phyloP scores from a whole-genome alignment of 768 basidiomycete species.

The Suillus brevipes region DNA sequence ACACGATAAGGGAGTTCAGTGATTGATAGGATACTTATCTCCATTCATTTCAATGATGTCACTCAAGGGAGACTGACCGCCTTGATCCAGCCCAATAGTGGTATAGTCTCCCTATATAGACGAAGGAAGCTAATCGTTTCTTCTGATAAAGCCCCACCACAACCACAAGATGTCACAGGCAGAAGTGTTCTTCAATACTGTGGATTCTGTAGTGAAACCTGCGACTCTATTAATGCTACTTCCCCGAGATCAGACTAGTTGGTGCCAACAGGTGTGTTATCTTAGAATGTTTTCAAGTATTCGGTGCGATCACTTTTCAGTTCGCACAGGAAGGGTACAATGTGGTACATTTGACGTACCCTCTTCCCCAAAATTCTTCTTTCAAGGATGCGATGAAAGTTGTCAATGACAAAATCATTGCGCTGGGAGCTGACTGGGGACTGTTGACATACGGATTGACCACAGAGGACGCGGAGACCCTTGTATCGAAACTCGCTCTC shows the following conservation, averaged over 20 bases:
- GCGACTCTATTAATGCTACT: conserved; percentile 33
- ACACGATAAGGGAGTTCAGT: background rate
- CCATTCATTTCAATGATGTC: background rate
- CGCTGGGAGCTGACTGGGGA: conserved; percentile 23
- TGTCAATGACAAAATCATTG: conserved; percentile 16
- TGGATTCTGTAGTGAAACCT: conserved; percentile 31
- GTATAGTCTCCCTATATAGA: background rate
- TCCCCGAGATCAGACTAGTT: conserved; percentile 31
- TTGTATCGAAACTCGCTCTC: conserved; percentile 12
- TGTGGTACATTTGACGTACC: conserved; percentile 33
- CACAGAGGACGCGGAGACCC: conserved; percentile 22
- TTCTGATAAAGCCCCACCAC: conserved; percentile 2
- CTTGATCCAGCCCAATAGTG: background rate
- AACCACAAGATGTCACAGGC: conserved; percentile 4
- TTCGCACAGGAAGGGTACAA: conserved; percentile 42
- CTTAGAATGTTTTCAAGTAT: background rate
- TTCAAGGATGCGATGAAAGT: conserved; percentile 21
- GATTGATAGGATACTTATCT: background rate
- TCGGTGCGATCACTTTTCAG: conserved; percentile 15
- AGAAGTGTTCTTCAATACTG: conserved; percentile 21
- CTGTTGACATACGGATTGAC: conserved; percentile 34
- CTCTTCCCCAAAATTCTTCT: conserved; percentile 15
- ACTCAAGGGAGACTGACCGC: background rate
- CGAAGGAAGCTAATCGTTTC: background rate
- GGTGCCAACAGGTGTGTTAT: conserved; percentile 37